Evolutionary conservation across 371 early-diverging fungal species (phyloP), one percentile per base, ranked within the genome.

Genomic region (Dichotomocladium elegans): DNA sequence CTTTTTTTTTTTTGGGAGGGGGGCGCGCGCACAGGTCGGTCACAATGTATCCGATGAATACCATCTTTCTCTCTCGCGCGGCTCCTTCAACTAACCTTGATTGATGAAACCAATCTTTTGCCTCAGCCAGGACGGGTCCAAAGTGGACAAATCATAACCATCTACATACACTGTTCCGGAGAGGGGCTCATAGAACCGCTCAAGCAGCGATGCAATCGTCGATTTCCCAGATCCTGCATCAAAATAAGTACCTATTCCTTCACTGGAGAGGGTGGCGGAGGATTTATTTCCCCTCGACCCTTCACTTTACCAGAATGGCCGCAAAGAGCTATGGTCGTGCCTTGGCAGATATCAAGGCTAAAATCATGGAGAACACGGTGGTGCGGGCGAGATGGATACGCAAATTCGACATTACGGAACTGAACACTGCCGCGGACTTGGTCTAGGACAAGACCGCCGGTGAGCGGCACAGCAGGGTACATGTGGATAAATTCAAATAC

Each of bases 401-500:
- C 56, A 54, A 93, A 93, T 8, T 66, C 63, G 11, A 92, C 77
- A 44, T 89, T 62, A 27, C 66, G 62, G 55, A 92, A 90, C 5
- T 82, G 72, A 27, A 90, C 76, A 37, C 80, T 63, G 3, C 79
- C 79, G 34, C 57, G 51, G 14, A 81, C 69, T 30, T 51, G 26
- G 0, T 31, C 31, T 0, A 71, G 67, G 10, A 47, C 42, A 8
- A 64, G 14, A 1, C 85, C 88, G n/a, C 80, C 82, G 3, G 56
- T 51, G 3, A 71, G 53, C 25, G 80, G 73, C 4, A 84, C 75
- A 5, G 53, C 24, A 12, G 87, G 83, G 4, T 53, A 43, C 22
- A 72, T 43, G 27, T 79, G 64, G 40, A 82, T 74, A 41, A 82
- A 82, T 58, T 91, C 90, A 59, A 86, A 82, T n/a, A 90, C 85